Conservation (phyloP, 306 rosid species). For the Pyrus pyrifolia region DNA sequence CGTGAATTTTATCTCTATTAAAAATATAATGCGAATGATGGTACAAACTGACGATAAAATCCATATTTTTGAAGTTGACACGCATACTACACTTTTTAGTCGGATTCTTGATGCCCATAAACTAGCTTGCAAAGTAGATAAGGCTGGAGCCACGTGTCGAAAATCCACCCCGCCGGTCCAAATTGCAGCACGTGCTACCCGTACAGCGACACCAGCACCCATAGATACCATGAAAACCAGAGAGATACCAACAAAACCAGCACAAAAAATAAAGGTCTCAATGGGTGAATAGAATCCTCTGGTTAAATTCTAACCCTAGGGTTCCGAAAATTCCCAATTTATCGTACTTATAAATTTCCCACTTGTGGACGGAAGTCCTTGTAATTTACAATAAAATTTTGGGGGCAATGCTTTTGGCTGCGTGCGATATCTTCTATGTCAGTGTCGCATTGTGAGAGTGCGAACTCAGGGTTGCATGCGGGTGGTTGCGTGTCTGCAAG, state of each 20-base stretch:
- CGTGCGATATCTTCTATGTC: slow-evolving; percentile 16
- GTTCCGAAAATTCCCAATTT: not conserved
- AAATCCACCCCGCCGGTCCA: not conserved
- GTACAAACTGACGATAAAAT: too few species aligned
- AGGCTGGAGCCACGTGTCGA: not conserved
- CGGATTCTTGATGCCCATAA: too few species aligned
- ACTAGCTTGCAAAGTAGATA: not conserved
- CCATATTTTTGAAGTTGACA: too few species aligned
- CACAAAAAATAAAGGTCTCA: not conserved
- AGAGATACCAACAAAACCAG: not conserved
- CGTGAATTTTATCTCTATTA: too few species aligned
- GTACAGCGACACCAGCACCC: not conserved
- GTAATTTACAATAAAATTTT: not conserved
- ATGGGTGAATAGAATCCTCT: not conserved
- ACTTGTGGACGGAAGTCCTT: not conserved
- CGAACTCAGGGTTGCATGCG: slow-evolving; percentile 16
- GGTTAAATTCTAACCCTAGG: slow-evolving; percentile 3
- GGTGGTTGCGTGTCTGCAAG: slow-evolving; percentile 1
- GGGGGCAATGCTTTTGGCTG: not conserved
- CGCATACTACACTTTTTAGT: too few species aligned
- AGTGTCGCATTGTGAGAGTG: slow-evolving; percentile 20
- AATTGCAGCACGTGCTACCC: not conserved
- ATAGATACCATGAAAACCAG: not conserved
- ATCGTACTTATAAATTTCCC: not conserved
- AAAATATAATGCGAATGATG: too few species aligned